Percentiles rank a stretch among this genome's conserved stretches.
phyloP scores from a whole-genome alignment of 2,329 filamentous ascomycete species.

The Neonectria punicea region DNA sequence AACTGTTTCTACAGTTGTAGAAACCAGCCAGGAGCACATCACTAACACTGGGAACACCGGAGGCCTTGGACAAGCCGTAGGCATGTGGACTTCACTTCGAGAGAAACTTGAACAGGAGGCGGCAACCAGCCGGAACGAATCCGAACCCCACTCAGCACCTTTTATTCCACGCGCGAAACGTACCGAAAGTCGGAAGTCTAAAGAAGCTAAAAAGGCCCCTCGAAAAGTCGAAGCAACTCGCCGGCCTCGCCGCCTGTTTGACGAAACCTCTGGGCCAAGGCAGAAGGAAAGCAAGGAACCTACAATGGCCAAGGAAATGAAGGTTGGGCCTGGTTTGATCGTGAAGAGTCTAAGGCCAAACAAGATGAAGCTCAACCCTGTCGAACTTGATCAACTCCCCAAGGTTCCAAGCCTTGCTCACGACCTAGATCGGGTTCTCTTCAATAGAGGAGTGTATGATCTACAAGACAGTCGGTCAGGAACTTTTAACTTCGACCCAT shows the following conservation, averaged over 20 bases:
- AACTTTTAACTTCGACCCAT: slow-evolving; percentile 97
- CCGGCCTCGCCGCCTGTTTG: background rate
- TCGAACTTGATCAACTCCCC: slow-evolving; percentile 47
- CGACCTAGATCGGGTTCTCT: slow-evolving; percentile 88
- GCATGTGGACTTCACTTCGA: slow-evolving; percentile 44
- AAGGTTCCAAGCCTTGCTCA: slow-evolving; percentile 72
- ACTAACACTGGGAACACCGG: background rate
- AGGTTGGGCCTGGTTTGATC: slow-evolving; percentile 26
- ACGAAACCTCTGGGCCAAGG: background rate
- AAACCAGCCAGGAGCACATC: background rate
- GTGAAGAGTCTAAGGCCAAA: slow-evolving; percentile 45
- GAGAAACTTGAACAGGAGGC: slow-evolving; percentile 38
- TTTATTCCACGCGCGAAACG: background rate
- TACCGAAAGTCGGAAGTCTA: background rate
- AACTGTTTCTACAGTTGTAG: background rate
- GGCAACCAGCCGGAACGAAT: background rate
- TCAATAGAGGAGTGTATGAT: slow-evolving; percentile 93
- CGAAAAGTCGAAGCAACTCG: background rate
- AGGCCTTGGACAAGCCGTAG: slow-evolving; percentile 14
- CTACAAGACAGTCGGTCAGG: slow-evolving; percentile 88
- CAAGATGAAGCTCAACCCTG: slow-evolving; percentile 42
- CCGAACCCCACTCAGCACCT: background rate
- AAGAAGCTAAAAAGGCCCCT: background rate
- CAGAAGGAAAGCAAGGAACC: background rate
- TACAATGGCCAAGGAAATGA: slow-evolving; percentile 5